Evolutionary conservation across 1,139 yeast genomes (phyloP).

Genomic region (Chernovozyma aurita): DNA sequence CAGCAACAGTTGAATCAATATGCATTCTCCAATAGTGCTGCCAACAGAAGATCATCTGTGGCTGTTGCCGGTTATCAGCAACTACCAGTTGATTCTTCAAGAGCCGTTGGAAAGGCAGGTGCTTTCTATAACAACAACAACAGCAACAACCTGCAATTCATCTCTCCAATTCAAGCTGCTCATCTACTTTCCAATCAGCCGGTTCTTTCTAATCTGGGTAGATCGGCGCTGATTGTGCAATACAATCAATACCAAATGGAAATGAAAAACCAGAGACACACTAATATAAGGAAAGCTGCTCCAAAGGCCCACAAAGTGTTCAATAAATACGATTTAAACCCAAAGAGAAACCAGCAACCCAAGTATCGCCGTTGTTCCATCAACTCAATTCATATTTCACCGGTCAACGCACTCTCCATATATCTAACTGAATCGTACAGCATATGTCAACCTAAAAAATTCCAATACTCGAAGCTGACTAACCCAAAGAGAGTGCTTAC

Average conservation of each 20-base stretch:
- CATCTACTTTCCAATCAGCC: constrained; percentile 2
- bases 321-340: constrained; percentile 53
- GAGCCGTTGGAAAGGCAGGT: background rate
- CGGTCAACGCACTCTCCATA: constrained; percentile 75
- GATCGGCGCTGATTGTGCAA: constrained; percentile 36
- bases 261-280: constrained; percentile 21
- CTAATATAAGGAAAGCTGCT: constrained; percentile 27
- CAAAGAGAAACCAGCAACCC: constrained; percentile 61
- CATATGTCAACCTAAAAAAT: constrained; percentile 78
- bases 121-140: constrained; percentile 1
- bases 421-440: constrained; percentile 77
- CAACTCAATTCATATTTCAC: constrained; percentile 78
- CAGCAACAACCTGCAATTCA: constrained; percentile 1
- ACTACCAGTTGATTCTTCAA: constrained; percentile 5
- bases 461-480: constrained; percentile 76
- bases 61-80: constrained; percentile 20
- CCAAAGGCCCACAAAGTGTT: constrained; percentile 37
- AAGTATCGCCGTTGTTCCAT: constrained; percentile 78
- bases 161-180: background rate
- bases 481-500: constrained; percentile 92
- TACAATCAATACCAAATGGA: constrained; percentile 36
- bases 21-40: constrained; percentile 2
- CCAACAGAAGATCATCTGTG: constrained; percentile 35
- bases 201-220: constrained; percentile 9
- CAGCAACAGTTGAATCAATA: constrained; percentile 5